phyloP scores from a whole-genome alignment of 164 flowering plant species.

The Magnolia changhungtana region DNA sequence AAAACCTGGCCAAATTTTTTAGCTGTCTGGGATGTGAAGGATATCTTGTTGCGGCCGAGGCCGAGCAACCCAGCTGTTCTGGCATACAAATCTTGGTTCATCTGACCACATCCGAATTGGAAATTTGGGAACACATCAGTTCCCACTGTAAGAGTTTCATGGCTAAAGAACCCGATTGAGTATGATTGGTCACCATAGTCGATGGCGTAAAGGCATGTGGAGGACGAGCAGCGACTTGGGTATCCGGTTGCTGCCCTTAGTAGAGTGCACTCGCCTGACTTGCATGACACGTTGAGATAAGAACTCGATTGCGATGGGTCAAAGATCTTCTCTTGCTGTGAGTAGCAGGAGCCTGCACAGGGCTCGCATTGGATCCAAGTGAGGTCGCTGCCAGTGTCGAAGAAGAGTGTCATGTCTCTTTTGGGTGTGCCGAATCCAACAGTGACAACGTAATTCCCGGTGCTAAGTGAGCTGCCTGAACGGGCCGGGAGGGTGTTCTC shows the following conservation, averaged over 20 bases:
- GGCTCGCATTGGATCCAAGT: slow-evolving; percentile 22
- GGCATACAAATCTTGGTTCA: slow-evolving; percentile 47
- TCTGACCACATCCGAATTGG: slow-evolving; percentile 57
- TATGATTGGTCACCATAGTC: slow-evolving; percentile 49
- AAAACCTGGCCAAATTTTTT: slow-evolving; percentile 33
- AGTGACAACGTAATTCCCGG: slow-evolving; percentile 9
- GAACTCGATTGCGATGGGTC: slow-evolving; percentile 36
- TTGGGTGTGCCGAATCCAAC: slow-evolving; percentile 13
- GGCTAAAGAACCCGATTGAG: slow-evolving; percentile 37
- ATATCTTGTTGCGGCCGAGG: slow-evolving; percentile 40
- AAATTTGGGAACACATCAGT: slow-evolving; percentile 27
- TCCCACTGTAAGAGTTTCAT: slow-evolving; percentile 31
- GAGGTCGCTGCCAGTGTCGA: slow-evolving; percentile 21
- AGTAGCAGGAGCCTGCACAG: slow-evolving; percentile 28
- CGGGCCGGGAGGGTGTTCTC: neutral
- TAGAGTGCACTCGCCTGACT: slow-evolving; percentile 22
- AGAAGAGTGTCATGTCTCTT: neutral
- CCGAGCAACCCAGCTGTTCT: slow-evolving; percentile 49
- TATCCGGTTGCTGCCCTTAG: slow-evolving; percentile 27
- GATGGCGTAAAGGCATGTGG: slow-evolving; percentile 43
- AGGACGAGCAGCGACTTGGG: slow-evolving; percentile 22
- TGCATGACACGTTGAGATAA: slow-evolving; percentile 38
- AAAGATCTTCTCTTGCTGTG: slow-evolving; percentile 40
- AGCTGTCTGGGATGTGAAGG: slow-evolving; percentile 44
- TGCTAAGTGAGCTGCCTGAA: neutral